A percentile compares a stretch with the other conserved stretches of the same genome.
Conservation (phyloP, 257 asterid genomes). For the Datura wrightii region DNA sequence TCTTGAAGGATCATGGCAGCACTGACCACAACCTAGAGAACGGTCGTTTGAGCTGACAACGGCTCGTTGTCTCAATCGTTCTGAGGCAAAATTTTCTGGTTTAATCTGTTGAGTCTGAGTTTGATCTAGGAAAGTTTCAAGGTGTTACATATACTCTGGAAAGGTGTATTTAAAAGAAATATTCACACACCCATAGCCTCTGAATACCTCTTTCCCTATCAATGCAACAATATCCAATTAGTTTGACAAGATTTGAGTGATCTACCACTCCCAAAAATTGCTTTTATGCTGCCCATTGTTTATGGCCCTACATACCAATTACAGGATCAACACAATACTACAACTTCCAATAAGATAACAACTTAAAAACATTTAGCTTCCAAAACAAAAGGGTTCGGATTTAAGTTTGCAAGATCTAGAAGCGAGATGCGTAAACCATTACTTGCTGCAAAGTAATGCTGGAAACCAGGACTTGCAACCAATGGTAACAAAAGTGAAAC, state of each 20-base stretch:
- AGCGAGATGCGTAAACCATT: background rate
- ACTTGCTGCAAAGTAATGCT: background rate
- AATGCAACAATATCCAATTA: no score
- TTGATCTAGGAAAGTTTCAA: no score
- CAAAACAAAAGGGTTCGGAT: background rate
- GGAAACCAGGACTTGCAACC: background rate
- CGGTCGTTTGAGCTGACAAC: no score
- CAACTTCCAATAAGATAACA: background rate
- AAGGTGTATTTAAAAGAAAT: no score
- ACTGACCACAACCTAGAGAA: no score
- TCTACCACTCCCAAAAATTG: slow-evolving; percentile 83
- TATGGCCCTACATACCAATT: background rate
- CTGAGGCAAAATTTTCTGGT: no score
- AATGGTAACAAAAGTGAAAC: background rate
- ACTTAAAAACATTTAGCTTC: background rate
- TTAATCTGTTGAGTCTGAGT: no score
- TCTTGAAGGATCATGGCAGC: no score
- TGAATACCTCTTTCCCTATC: background rate
- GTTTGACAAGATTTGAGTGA: slow-evolving; percentile 44
- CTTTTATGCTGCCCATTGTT: slow-evolving; percentile 88
- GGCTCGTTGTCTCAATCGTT: no score
- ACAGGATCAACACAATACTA: background rate
- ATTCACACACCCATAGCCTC: no score
- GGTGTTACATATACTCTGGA: no score
- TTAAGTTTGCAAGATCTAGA: background rate